phyloP scores from a whole-genome alignment of 306 rosid species.

The Casuarina equisetifolia region DNA sequence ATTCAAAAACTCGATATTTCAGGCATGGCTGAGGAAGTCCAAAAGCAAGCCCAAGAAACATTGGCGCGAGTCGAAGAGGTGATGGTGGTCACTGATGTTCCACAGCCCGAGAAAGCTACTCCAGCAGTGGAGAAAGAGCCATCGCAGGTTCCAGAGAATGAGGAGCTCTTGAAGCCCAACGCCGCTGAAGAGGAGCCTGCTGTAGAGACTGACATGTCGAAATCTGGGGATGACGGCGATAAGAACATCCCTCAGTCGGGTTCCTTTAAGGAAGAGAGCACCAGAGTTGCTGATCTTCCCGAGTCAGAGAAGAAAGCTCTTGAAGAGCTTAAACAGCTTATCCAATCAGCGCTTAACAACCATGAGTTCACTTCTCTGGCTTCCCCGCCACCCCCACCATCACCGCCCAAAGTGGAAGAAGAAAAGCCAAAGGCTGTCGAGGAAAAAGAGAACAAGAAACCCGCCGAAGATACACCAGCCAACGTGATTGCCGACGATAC shows the following conservation, averaged over 20 bases:
- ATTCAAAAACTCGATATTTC: neutral
- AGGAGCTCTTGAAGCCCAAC: conserved; percentile 23
- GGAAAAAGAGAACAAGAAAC: conserved; percentile 18
- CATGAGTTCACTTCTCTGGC: conserved; percentile 40
- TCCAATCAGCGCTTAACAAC: conserved; percentile 55
- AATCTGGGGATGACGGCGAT: conserved; percentile 18
- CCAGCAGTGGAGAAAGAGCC: conserved; percentile 13
- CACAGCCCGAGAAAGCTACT: conserved; percentile 14
- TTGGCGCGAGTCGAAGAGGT: conserved; percentile 19
- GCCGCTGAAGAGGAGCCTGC: conserved; percentile 13
- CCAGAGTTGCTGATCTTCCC: conserved; percentile 48
- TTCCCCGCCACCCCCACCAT: conserved; percentile 1
- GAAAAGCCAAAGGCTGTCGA: conserved; percentile 5
- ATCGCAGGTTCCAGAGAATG: conserved; percentile 20
- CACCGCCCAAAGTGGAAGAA: conserved; percentile 24
- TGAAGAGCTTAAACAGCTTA: conserved; percentile 49
- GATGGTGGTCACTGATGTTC: conserved; percentile 34
- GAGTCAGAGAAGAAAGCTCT: conserved; percentile 58
- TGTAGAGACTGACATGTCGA: conserved; percentile 28
- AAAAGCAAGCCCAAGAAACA: conserved; percentile 30
- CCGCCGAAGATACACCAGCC: conserved; percentile 11
- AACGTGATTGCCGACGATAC: conserved; percentile 10
- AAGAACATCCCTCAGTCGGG: conserved; percentile 31
- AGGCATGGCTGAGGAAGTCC: conserved; percentile 44
- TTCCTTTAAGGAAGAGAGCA: conserved; percentile 67